Conservation (phyloP, 2,329 filamentous ascomycete genomes). For the Scedosporium minutisporum region DNA sequence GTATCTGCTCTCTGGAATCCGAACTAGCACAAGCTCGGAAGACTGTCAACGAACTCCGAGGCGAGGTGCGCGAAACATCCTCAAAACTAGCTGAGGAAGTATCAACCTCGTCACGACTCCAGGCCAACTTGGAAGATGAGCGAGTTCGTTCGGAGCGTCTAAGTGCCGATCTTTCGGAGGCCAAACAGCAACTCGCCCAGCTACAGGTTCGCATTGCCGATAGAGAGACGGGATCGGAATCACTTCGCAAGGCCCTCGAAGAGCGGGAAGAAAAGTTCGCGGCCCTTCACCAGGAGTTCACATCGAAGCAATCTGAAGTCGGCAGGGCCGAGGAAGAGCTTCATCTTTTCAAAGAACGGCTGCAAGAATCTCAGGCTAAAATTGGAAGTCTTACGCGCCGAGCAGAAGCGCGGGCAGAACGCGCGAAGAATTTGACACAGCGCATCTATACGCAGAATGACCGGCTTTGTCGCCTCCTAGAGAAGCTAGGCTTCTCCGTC, state of each 20-base stretch:
- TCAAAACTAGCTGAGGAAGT: constrained; percentile 44
- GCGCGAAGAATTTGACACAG: constrained; percentile 75
- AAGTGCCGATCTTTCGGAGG: constrained; percentile 49
- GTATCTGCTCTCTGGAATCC: constrained; percentile 48
- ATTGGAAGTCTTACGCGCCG: constrained; percentile 42
- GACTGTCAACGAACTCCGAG: constrained; percentile 44
- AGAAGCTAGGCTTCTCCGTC: constrained; percentile 77
- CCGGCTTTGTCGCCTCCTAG: constrained; percentile 70
- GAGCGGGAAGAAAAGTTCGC: constrained; percentile 66
- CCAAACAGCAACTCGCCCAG: constrained; percentile 58
- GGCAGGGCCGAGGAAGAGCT: constrained; percentile 70
- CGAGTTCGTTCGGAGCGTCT: constrained; percentile 44
- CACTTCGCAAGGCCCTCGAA: constrained; percentile 61
- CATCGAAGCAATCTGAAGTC: constrained; percentile 65
- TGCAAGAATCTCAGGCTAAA: constrained; percentile 43
- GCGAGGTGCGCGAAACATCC: constrained; percentile 44
- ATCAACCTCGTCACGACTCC: constrained; percentile 38
- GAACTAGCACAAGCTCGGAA: constrained; percentile 53
- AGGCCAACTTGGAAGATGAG: constrained; percentile 43
- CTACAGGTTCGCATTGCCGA: constrained; percentile 66
- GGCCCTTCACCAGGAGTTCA: constrained; percentile 59
- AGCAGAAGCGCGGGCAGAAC: constrained; percentile 60
- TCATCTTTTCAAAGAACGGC: constrained; percentile 55
- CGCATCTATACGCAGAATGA: constrained; percentile 77
- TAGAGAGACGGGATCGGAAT: constrained; percentile 75